Evolutionary conservation across 1,284 basidiomycete species (phyloP).

Genomic region (Ustilago bromivora): DNA sequence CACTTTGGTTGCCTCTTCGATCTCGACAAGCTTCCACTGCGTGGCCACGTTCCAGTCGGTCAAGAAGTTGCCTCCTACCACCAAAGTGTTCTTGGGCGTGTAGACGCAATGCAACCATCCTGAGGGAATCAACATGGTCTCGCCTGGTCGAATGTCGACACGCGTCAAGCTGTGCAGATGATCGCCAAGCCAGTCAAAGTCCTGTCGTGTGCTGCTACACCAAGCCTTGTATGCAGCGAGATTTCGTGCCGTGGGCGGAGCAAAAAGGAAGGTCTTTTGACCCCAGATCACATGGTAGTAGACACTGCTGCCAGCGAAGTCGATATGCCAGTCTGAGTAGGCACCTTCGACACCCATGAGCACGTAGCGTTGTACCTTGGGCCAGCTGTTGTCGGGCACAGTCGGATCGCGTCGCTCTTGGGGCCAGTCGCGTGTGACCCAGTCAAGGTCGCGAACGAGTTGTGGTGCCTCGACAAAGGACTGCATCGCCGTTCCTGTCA

Average conservation of each 20-base stretch:
- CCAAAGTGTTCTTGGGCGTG: conserved; percentile 90
- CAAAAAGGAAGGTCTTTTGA: conserved; percentile 89
- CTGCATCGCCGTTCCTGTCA: conserved; percentile 81
- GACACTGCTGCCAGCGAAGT: conserved; percentile 58
- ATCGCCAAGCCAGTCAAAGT: conserved; percentile 89
- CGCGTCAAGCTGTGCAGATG: conserved; percentile 87
- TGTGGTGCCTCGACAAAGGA: conserved; percentile 83
- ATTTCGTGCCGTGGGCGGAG: conserved; percentile 84
- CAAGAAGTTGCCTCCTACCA: conserved; percentile 90
- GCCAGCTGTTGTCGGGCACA: conserved; percentile 73
- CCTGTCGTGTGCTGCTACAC: conserved; percentile 80
- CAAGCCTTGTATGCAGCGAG: conserved; percentile 87
- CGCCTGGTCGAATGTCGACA: conserved; percentile 83
- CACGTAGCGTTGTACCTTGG: conserved; percentile 95
- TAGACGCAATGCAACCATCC: conserved; percentile 98
- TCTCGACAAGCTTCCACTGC: conserved; percentile 84
- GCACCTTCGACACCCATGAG: conserved; percentile 87
- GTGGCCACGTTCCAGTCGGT: conserved; percentile 51
- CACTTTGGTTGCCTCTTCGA: conserved; percentile 91
- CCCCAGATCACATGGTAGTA: conserved; percentile 60
- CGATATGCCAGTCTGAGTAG: conserved; percentile 77
- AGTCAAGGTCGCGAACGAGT: conserved; percentile 81
- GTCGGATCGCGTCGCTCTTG: conserved; percentile 53
- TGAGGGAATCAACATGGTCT: conserved; percentile 79
- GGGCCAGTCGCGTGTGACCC: conserved; percentile 97